phyloP scores from a whole-genome alignment of 2,329 filamentous ascomycete genomes.

The Aspergillus sp. region DNA sequence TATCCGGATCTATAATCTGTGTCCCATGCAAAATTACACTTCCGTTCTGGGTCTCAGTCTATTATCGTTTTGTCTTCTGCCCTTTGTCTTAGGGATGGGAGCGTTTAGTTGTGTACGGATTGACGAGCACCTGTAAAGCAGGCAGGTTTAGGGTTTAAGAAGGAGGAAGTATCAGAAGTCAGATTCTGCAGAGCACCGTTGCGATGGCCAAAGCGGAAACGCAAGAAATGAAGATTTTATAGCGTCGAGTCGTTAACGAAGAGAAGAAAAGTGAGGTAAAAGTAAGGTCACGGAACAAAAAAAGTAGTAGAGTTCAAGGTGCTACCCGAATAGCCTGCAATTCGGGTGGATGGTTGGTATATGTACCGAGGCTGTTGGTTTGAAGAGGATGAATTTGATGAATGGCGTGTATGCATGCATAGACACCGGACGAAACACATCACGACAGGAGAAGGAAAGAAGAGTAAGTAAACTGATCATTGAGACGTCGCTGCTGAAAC shows the following conservation, averaged over 20 bases:
- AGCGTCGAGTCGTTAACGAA: neutral
- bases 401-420: neutral
- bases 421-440: neutral
- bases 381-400: neutral
- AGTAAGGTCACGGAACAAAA: neutral
- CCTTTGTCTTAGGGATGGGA: neutral
- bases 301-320: neutral
- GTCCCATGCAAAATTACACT: neutral
- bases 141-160: neutral
- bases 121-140: neutral
- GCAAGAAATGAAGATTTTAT: slow-evolving; percentile 5
- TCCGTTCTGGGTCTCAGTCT: neutral
- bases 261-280: neutral
- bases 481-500: slow-evolving; percentile 6
- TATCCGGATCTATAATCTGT: neutral
- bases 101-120: neutral
- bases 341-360: neutral
- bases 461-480: slow-evolving; percentile 1
- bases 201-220: neutral
- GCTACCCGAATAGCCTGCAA: slow-evolving; percentile 6
- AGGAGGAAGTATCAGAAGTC: neutral
- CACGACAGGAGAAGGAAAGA: neutral
- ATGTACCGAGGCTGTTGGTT: slow-evolving; percentile 4
- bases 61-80: neutral
- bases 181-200: neutral